These are phyloP conservation scores for Saccharomycopsis sp. DNA, from an alignment of 805 yeast species.

Conservation along the genomic window DNA sequence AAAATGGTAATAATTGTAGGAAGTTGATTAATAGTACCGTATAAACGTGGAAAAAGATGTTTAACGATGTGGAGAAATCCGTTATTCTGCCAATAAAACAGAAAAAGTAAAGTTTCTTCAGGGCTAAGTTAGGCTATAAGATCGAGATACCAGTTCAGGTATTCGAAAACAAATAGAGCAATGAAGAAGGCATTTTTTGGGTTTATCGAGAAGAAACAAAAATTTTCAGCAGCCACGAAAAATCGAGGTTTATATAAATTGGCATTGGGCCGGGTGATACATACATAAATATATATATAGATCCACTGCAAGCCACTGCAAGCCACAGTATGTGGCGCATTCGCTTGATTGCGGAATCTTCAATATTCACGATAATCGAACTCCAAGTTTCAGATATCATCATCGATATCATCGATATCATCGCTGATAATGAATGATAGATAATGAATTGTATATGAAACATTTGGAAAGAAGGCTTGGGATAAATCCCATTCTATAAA, in stretches of 20 bases:
- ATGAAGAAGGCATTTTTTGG: constrained; percentile 5
- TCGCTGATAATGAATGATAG: too few species aligned
- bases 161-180: not conserved
- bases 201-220: not conserved
- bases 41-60: constrained; percentile 1
- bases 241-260: not conserved
- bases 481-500: too few species aligned
- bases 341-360: too few species aligned
- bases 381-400: too few species aligned
- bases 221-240: not conserved
- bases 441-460: too few species aligned
- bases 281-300: not conserved
- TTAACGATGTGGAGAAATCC: constrained; percentile 12
- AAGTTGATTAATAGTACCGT: constrained; percentile 10
- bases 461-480: too few species aligned
- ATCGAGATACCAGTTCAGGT: constrained; percentile 4
- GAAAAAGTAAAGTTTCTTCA: constrained; percentile 6
- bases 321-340: too few species aligned
- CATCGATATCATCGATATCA: too few species aligned
- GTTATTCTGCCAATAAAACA: not conserved
- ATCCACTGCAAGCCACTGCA: too few species aligned
- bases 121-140: constrained; percentile 1
- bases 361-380: too few species aligned
- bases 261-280: not conserved
- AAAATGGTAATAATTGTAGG: not conserved